Base-by-base conservation (phyloP, 78 protist genomes). In the Dictyostelium capitatum region DNA sequence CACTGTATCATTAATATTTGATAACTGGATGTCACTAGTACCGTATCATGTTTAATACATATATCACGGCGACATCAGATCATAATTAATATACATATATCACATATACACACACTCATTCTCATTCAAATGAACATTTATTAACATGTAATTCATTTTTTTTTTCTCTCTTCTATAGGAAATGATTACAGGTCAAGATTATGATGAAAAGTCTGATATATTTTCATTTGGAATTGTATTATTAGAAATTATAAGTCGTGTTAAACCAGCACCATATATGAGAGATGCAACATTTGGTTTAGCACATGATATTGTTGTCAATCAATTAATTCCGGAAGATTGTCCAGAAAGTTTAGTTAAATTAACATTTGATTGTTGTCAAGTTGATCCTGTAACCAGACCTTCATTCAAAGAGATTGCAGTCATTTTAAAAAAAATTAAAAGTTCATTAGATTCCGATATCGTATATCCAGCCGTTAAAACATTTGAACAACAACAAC, bases 171-270 rank as follows among this genome's bases (percentile, higher is more conserved):
- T n/a, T n/a, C n/a, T n/a, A 37, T 37, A 37, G 43, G 43, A 87
- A 43, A 87, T 87, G 93, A 87, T 87, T 25, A 74, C 51, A 15
- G 93, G 93, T 30, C 64, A 77, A 37, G 93, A 87, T 65, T 87
- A 87, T 77, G 93, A 87, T 30, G 84, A 87, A 54, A 87, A 54
- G 25, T 87, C 79, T 30, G 93, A 87, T 87, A 82, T 87, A 10
- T 87, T 87, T 62, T 87, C 93, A 77, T 87, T 87, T 87, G 93
- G 93, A 53, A 77, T 87, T 56, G 37, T 87, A 6, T 50, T 87
- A 25, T 87, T 59, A 25, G 93, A 87, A 43, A 28, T 87, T 56
- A 87, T 87, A 23, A 87, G 78, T n/a, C 57, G 93, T 37, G 70
- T 25, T 43, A 87, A 87, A 51, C 93, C 93, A 87, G 70, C 83